Evolutionary conservation across 257 asterid genomes (phyloP).

Genomic region (Jaltomata sinuosa): DNA sequence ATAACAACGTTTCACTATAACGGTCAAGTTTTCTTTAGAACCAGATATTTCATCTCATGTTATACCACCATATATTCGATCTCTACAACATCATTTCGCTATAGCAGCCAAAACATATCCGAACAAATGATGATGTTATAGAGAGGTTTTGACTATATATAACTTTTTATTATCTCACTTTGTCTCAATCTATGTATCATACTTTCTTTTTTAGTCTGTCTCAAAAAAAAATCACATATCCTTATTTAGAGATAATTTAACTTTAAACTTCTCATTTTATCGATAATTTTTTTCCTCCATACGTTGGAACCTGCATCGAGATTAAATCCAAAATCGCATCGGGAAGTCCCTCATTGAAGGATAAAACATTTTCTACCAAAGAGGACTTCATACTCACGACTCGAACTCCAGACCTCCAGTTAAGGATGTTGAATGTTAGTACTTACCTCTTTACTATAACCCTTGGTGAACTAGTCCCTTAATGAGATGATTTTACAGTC

Average conservation of each 20-base stretch:
- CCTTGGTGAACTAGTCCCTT: background rate
- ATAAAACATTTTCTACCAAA: background rate
- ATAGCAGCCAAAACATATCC: background rate
- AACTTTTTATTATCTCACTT: no score
- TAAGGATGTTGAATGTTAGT: background rate
- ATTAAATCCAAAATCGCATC: no score
- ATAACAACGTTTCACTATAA: background rate
- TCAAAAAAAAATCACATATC: background rate
- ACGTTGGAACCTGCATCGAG: no score
- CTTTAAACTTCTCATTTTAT: background rate
- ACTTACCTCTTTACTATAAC: background rate
- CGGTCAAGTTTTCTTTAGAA: background rate
- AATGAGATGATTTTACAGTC: background rate
- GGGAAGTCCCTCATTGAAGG: no score
- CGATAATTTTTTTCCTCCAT: background rate
- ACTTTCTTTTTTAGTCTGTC: background rate
- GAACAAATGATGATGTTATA: background rate
- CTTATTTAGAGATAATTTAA: background rate
- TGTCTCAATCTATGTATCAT: background rate
- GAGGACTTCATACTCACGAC: background rate
- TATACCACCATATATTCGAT: background rate
- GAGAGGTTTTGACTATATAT: background rate
- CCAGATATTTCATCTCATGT: background rate
- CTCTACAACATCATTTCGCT: background rate
- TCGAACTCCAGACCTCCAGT: accelerated